Evolutionary conservation across 495 filamentous ascomycete genomes (phyloP), one percentile per base, ranked within the genome.

Genomic region (Amniculicola lignicola): DNA sequence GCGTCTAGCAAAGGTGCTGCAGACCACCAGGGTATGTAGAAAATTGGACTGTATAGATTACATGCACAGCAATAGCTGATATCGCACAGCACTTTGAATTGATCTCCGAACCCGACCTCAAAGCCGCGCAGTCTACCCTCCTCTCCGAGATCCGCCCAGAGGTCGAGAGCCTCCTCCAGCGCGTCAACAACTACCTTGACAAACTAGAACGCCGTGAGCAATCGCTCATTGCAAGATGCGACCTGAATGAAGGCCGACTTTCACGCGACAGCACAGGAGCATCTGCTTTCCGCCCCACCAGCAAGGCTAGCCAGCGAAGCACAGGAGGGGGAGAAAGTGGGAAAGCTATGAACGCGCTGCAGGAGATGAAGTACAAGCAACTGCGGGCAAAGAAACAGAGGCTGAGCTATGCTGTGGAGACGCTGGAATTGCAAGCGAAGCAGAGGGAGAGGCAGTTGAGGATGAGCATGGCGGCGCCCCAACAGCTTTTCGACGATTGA

Each of bases 301-400:
- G 40, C 31, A 51, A 62, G 37, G 44, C 43, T 31, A 57, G 58
- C 15, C 35, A 48, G 25, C 54, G 19, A 19, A 59, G 27, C n/a
- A 6, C n/a, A 25, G 44, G 24, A 19, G 50, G 25, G n/a, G 50
- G 41, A 9, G 53, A 51, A 1, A 22, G 27, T 16, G 49, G 53
- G 35, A 63, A 61, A 51, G 68, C 64, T 35, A 54, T 61, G 24
- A 62, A 36, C 33, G 67, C 59, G 9, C 41, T 70, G 22, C 74
- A 82, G 66, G 82, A 79, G 35, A 69, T 79, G 24, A 82, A 81
- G 60, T 62, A 87, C 67, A 81, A 80, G 69, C 75, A 82, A 61
- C 54, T 89, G 61, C 73, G 82, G 65, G 78, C 79, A 69, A 90
- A 88, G 78, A 90, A 88, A 71, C 86, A 90, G 68, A 72, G 87